Conservation (phyloP, 257 asterid genomes). For the Haberlea rhodopensis region DNA sequence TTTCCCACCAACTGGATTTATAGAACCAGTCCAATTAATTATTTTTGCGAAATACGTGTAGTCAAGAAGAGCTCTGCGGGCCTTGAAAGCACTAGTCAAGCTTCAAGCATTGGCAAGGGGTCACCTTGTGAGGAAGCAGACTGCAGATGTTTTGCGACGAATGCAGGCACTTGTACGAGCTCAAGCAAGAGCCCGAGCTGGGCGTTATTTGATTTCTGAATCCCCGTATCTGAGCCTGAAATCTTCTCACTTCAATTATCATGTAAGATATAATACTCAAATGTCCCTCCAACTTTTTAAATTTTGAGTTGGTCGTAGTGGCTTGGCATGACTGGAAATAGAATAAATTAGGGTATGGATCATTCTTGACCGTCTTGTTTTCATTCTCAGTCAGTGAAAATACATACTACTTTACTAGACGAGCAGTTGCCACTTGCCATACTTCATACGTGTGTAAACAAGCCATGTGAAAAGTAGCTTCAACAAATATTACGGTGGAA, state of each 20-base stretch:
- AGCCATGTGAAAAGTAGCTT: not conserved
- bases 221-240: constrained; percentile 59
- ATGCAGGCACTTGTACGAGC: constrained; percentile 61
- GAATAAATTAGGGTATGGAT: constrained; percentile 24
- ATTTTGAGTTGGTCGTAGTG: constrained; percentile 19
- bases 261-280: constrained; percentile 33
- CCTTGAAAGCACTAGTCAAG: constrained; percentile 77
- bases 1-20: not conserved
- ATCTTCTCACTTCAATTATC: constrained; percentile 43
- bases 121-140: constrained; percentile 64
- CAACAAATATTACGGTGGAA: not conserved
- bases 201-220: constrained; percentile 41
- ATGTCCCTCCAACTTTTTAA: constrained; percentile 29
- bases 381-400: not conserved
- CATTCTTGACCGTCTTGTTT: constrained; percentile 25
- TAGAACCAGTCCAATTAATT: not conserved
- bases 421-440: constrained; percentile 5
- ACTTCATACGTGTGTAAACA: not conserved
- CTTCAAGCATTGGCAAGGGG: constrained; percentile 94
- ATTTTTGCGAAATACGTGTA: constrained; percentile 7
- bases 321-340: constrained; percentile 16
- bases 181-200: constrained; percentile 60
- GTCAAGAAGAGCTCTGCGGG: constrained; percentile 84
- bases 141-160: constrained; percentile 51
- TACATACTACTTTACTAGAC: constrained; percentile 6